phyloP scores from a whole-genome alignment of 192 early-diverging fungal species.

The Coemansia sp. region DNA sequence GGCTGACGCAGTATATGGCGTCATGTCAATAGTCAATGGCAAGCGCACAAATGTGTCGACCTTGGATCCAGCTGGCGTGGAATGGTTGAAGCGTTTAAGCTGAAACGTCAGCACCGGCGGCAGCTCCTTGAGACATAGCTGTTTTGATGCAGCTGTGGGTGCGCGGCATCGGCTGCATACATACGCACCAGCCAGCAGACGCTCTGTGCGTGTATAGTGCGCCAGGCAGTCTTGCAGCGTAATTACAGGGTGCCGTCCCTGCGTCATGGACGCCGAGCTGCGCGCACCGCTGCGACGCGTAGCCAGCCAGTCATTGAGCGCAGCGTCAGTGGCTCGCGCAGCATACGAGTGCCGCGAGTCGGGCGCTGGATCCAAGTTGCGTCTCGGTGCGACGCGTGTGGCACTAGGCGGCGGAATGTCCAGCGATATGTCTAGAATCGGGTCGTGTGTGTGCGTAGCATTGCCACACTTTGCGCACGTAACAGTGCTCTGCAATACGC shows the following conservation, averaged over 20 bases:
- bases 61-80: conserved; percentile 56
- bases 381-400: conserved; percentile 26
- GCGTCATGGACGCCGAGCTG: conserved; percentile 20
- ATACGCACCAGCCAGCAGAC: conserved; percentile 65
- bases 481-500: conserved; percentile 86
- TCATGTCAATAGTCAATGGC: conserved; percentile 86
- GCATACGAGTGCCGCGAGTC: neutral
- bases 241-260: conserved; percentile 23
- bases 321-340: conserved; percentile 24
- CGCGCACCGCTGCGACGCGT: conserved; percentile 8
- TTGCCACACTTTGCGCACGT: conserved; percentile 79
- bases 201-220: conserved; percentile 79
- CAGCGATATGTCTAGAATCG: conserved; percentile 88
- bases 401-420: conserved; percentile 58
- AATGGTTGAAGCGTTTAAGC: conserved; percentile 92
- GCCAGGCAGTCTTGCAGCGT: conserved; percentile 55
- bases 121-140: conserved; percentile 78
- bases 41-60: conserved; percentile 86
- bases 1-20: conserved; percentile 76
- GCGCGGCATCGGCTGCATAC: conserved; percentile 68
- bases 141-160: conserved; percentile 78
- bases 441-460: conserved; percentile 79
- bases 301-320: conserved; percentile 23
- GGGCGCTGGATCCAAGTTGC: neutral
- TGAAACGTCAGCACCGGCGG: conserved; percentile 91